Base-by-base conservation (phyloP, 768 basidiomycete genomes). In the Pleurotus citrinopileatus region DNA sequence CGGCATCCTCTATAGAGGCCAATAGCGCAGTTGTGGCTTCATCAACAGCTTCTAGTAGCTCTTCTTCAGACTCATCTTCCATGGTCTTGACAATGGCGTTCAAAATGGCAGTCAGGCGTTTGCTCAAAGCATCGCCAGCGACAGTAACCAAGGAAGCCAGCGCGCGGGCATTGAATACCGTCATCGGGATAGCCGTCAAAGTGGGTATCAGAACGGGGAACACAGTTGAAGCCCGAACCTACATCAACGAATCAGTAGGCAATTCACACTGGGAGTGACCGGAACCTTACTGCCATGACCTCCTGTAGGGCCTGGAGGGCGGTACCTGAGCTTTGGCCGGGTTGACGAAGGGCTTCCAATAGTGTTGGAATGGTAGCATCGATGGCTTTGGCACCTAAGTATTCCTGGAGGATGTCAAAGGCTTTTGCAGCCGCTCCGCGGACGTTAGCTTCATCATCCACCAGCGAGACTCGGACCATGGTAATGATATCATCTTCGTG, bases 181-280 rank as follows among this genome's bases (percentile, higher is more conserved):
- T 86, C 83, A 98, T 96, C 0, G 95, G 97, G 5, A 81, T 81
- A 3, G 89, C 82, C 36, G 91, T 94, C 56, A 99, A 75, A 1
- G 94, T 96, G 0, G 95, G 97, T 55, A 99, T 92, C 53, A 98
- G 75, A 17, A 98, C 91, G 0, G 97, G 97, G 91, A 98, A 98
- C 34, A 98, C 94, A 8, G 91, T 94, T 36, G 87, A 80, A 12
- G 96, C 92, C 34, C 95, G 92, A 60, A 98, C 91, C 90, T 94
- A 66, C n/a, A n/a, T n/a, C n/a, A n/a, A n/a, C n/a, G n/a, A 27
- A 45, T 6, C 29, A 32, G 29, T 32, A 32, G 13, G 29, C 29
- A 32, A n/a, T n/a, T n/a, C n/a, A n/a, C n/a, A n/a, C n/a, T n/a
- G n/a, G n/a, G n/a, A n/a, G n/a, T n/a, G n/a, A n/a, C n/a, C n/a